These are phyloP conservation scores for Coccinonectria pachysandricola DNA, from an alignment of 2,329 filamentous ascomycete species.

Conservation along the genomic window DNA sequence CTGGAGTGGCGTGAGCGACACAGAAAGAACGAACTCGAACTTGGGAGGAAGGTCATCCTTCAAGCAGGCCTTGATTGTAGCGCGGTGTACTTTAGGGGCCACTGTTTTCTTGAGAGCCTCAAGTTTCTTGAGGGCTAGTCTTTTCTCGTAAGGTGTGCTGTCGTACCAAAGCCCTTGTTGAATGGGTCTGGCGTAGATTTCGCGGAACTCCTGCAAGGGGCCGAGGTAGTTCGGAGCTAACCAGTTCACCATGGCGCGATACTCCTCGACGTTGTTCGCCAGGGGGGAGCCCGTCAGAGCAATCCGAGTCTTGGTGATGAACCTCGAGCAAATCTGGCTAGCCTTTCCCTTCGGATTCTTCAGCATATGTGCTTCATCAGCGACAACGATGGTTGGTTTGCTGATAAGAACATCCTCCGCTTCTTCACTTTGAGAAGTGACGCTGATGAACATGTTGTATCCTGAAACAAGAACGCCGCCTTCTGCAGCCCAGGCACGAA, in stretches of 20 bases:
- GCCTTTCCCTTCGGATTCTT: conserved; percentile 54
- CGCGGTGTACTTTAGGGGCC: conserved; percentile 67
- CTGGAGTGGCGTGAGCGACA: conserved; percentile 61
- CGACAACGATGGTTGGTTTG: conserved; percentile 62
- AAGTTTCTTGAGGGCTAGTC: conserved; percentile 54
- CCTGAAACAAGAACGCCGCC: conserved; percentile 72
- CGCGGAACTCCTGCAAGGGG: conserved; percentile 53
- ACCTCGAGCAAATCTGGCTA: conserved; percentile 41
- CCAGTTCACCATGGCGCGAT: conserved; percentile 83
- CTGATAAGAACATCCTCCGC: conserved; percentile 40
- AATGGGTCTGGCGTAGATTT: conserved; percentile 65
- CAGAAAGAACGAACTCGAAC: conserved; percentile 68
- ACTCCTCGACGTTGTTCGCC: conserved; percentile 74
- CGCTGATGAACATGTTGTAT: conserved; percentile 55
- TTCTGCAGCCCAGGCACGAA: conserved; percentile 48
- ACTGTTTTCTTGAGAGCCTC: conserved; percentile 62
- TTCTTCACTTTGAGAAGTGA: conserved; percentile 23
- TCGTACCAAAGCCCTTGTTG: conserved; percentile 58
- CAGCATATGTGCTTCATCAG: conserved; percentile 74
- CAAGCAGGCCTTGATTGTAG: conserved; percentile 55
- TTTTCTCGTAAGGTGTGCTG: conserved; percentile 44
- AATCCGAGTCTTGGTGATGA: conserved; percentile 62
- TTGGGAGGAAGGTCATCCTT: conserved; percentile 61
- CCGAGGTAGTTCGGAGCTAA: conserved; percentile 72
- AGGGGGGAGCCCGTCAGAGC: conserved; percentile 82